phyloP scores from a whole-genome alignment of 163 green algal genomes.

The Chlorella variabilis region DNA sequence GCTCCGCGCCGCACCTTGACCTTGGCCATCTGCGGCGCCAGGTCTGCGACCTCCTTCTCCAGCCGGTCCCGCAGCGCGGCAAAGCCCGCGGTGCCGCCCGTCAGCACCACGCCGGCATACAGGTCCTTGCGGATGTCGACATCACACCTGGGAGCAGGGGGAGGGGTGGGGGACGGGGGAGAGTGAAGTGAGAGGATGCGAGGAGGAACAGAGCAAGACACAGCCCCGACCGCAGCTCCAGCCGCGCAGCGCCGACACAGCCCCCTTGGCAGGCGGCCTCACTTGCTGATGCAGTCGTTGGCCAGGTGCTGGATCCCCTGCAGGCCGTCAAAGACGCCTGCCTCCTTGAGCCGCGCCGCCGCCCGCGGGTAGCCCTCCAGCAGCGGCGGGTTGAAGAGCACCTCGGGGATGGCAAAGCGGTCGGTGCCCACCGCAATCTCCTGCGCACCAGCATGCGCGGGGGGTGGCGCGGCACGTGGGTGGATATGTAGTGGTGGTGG shows the following conservation, averaged over 20 bases:
- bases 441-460: constrained; percentile 4
- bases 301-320: constrained; percentile 32
- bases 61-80: constrained; percentile 82
- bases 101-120: constrained; percentile 83
- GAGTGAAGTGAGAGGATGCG: no score
- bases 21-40: constrained; percentile 70
- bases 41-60: constrained; percentile 85
- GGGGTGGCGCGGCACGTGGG: no score
- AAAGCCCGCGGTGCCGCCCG: constrained; percentile 79
- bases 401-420: constrained; percentile 87
- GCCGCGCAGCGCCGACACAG: no score
- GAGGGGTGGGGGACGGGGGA: background rate
- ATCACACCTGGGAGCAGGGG: constrained; percentile 58
- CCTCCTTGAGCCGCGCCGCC: background rate
- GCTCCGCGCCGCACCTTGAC: constrained; percentile 79
- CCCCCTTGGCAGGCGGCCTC: constrained; percentile 15
- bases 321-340: constrained; percentile 15
- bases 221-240: no score
- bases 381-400: constrained; percentile 75
- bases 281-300: constrained; percentile 78
- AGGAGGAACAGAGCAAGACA: no score
- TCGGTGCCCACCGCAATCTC: constrained; percentile 90
- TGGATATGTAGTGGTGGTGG: no score
- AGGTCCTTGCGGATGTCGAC: constrained; percentile 93
- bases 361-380: constrained; percentile 35